phyloP scores from a whole-genome alignment of 2,329 filamentous ascomycete genomes.

The Alternaria solani region DNA sequence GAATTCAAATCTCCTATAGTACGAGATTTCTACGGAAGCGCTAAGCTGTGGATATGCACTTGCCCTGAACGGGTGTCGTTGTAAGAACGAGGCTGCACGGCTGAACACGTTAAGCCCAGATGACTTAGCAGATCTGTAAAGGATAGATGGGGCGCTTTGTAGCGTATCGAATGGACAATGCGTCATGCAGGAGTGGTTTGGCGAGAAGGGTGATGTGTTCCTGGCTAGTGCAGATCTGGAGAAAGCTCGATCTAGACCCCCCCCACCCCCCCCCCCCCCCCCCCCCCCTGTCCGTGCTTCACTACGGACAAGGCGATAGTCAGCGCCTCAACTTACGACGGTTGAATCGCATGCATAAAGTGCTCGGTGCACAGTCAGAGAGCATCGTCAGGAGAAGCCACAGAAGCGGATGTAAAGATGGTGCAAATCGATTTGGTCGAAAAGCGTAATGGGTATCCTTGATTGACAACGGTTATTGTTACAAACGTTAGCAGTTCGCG shows the following conservation, averaged over 20 bases:
- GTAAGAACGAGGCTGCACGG: not conserved
- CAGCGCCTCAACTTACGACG: not conserved
- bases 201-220: not conserved
- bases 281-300: not conserved
- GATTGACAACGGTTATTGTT: not conserved
- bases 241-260: not conserved
- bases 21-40: not conserved
- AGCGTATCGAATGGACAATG: conserved; percentile 6
- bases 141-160: not conserved
- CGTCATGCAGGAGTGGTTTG: not conserved
- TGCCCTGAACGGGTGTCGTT: not conserved
- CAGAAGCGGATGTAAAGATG: not conserved
- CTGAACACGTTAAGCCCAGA: not conserved
- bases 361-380: fast-evolving
- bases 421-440: not conserved
- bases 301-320: not conserved
- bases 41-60: not conserved
- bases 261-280: not conserved
- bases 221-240: conserved; percentile 5
- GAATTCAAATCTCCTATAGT: not conserved
- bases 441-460: conserved; percentile 15
- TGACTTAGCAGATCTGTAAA: not conserved
- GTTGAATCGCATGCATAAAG: not conserved
- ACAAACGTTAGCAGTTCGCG: not conserved
- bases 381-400: not conserved